Percentiles rank a stretch among this genome's conserved stretches.
Evolutionary conservation across 1,139 yeast species (phyloP).

Genomic region (Spathaspora sp.): DNA sequence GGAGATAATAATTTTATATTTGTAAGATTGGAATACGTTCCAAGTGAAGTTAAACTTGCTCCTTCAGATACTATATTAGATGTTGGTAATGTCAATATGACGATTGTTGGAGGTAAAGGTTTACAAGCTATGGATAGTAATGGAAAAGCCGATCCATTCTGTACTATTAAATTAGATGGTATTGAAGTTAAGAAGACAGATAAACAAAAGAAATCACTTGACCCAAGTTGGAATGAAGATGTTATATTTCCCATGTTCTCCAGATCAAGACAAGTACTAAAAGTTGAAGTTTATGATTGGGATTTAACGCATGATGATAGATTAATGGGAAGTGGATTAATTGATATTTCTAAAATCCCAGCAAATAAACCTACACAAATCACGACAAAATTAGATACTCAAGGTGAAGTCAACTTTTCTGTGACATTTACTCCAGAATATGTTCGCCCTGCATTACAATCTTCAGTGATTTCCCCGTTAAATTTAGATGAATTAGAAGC

Average conservation of each 20-base stretch:
- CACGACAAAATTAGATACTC: conserved; percentile 53
- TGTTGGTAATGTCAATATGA: conserved; percentile 61
- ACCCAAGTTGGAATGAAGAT: conserved; percentile 69
- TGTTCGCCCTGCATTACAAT: conserved; percentile 55
- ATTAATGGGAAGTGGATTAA: conserved; percentile 49
- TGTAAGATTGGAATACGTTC: conserved; percentile 58
- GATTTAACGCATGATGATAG: conserved; percentile 71
- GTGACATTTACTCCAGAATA: conserved; percentile 66
- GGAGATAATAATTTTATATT: conserved; percentile 42
- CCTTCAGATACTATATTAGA: conserved; percentile 63
- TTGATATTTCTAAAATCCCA: conserved; percentile 51
- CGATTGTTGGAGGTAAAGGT: conserved; percentile 53
- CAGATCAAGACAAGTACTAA: conserved; percentile 52
- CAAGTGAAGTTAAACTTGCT: conserved; percentile 53
- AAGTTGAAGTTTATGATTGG: conserved; percentile 66
- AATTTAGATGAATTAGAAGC: conserved; percentile 43
- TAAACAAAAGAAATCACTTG: conserved; percentile 61
- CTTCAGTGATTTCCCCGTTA: conserved; percentile 39
- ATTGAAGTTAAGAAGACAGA: conserved; percentile 56
- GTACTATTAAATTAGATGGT: conserved; percentile 52
- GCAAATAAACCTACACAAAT: conserved; percentile 47
- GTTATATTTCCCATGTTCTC: conserved; percentile 61
- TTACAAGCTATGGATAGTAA: conserved; percentile 62
- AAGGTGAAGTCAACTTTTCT: conserved; percentile 55
- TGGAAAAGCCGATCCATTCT: conserved; percentile 76